Conservation (phyloP, 2,329 filamentous ascomycete species). For the Pyricularia grisea region DNA sequence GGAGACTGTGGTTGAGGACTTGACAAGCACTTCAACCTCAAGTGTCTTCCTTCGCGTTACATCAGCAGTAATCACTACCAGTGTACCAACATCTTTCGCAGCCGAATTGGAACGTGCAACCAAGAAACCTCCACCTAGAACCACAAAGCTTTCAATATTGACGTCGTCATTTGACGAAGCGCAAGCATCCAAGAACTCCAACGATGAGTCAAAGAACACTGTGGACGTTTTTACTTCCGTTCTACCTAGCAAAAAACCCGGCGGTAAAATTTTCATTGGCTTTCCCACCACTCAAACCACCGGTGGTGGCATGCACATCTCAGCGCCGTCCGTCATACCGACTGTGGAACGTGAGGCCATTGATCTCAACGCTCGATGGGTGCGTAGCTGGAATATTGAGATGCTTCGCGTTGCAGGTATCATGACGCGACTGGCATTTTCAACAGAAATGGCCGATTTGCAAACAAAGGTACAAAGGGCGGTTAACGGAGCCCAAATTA, state of each 20-base stretch:
- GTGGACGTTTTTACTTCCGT: conserved; percentile 85
- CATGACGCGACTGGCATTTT: conserved; percentile 78
- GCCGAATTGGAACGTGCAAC: conserved; percentile 89
- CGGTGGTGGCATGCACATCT: conserved; percentile 86
- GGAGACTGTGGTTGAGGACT: conserved; percentile 56
- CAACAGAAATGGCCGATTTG: conserved; percentile 75
- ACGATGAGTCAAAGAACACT: conserved; percentile 25
- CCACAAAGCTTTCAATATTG: conserved; percentile 75
- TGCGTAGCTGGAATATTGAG: conserved; percentile 91
- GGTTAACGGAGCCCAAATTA: conserved; percentile 40
- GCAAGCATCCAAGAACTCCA: conserved; percentile 51
- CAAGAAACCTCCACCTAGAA: conserved; percentile 90
- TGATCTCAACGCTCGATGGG: conserved; percentile 90
- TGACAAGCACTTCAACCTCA: conserved; percentile 60
- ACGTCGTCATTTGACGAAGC: conserved; percentile 86
- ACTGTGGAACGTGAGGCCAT: conserved; percentile 96
- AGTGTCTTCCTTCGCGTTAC: conserved; percentile 86
- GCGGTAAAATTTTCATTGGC: conserved; percentile 88
- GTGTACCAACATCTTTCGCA: conserved; percentile 62
- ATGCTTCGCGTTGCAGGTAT: conserved; percentile 88
- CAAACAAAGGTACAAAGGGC: conserved; percentile 45
- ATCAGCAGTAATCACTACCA: conserved; percentile 72
- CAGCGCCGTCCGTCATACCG: conserved; percentile 90
- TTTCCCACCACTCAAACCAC: conserved; percentile 98
- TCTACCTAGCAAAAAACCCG: conserved; percentile 70